These are phyloP conservation scores for Penicillium argentinense DNA, from an alignment of 495 filamentous ascomycete species.

Conservation along the genomic window DNA sequence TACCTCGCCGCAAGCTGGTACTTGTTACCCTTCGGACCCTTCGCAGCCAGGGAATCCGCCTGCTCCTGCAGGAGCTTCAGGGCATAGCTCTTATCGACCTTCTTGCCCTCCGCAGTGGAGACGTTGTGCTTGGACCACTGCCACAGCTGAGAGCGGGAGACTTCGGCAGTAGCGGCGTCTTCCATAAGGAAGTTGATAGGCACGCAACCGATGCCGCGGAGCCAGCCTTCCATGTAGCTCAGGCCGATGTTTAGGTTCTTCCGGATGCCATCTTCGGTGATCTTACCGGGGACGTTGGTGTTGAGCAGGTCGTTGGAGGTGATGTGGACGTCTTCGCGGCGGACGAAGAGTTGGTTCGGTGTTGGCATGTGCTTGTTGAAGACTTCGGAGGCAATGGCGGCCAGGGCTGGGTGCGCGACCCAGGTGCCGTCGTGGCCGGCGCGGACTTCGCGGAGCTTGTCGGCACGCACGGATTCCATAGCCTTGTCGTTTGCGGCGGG, in stretches of 20 bases:
- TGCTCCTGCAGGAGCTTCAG: conserved; percentile 86
- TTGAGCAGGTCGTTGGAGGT: conserved; percentile 91
- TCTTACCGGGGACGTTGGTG: conserved; percentile 92
- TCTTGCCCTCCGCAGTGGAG: conserved; percentile 84
- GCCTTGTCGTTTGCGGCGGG: conserved; percentile 85
- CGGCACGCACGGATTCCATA: conserved; percentile 89
- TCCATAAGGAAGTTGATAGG: conserved; percentile 99
- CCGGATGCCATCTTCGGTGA: conserved; percentile 94
- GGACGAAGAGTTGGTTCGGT: conserved; percentile 91
- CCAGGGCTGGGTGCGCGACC: conserved; percentile 96
- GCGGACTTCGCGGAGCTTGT: conserved; percentile 94
- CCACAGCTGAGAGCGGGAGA: conserved; percentile 90
- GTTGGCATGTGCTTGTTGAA: conserved; percentile 99
- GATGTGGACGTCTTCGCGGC: conserved; percentile 87
- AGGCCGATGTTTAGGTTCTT: conserved; percentile 98
- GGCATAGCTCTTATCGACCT: conserved; percentile 87
- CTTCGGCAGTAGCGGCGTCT: conserved; percentile 96
- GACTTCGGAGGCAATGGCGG: conserved; percentile 82
- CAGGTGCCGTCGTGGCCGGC: conserved; percentile 96
- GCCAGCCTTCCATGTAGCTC: conserved; percentile 98
- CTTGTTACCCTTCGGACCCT: conserved; percentile 88
- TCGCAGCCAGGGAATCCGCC: conserved; percentile 68
- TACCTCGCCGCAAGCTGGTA: conserved; percentile 88
- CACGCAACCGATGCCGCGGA: conserved; percentile 91
- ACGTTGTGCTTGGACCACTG: conserved; percentile 92